Evolutionary conservation across 441 rosid genomes (phyloP).

Genomic region (Viola pubescens): DNA sequence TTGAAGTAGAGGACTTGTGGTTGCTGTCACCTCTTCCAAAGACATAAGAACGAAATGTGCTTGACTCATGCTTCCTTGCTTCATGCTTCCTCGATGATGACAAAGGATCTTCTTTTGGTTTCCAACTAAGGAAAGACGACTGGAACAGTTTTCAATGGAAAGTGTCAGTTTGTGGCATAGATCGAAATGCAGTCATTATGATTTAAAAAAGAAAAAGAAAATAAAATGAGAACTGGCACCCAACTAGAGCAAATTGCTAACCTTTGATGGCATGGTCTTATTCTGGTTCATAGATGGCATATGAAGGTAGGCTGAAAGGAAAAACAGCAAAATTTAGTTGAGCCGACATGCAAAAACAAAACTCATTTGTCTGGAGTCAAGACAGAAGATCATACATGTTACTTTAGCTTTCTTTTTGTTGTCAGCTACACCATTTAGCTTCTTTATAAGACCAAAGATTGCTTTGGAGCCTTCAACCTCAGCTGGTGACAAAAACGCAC

Average conservation of each 20-base stretch:
- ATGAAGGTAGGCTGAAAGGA: conserved; percentile 47
- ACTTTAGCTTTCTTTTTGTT: conserved; percentile 48
- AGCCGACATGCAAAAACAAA: conserved; percentile 9
- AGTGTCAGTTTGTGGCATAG: conserved; percentile 2
- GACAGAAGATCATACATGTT: conserved; percentile 40
- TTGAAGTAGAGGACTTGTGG: conserved; percentile 38
- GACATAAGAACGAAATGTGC: conserved; percentile 53
- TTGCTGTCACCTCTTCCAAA: conserved; percentile 75
- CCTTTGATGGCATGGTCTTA: conserved; percentile 48
- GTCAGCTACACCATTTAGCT: conserved; percentile 56
- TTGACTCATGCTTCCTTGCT: conserved; percentile 48
- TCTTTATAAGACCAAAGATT: conserved; percentile 63
- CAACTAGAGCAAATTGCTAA: conserved; percentile 24
- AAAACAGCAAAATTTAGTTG: conserved; percentile 2
- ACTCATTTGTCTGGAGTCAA: conserved; percentile 3
- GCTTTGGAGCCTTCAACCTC: conserved; percentile 53
- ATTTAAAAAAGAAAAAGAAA: background rate
- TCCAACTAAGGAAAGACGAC: conserved; percentile 74
- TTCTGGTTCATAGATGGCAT: conserved; percentile 40
- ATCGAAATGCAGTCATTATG: background rate
- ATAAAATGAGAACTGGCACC: background rate
- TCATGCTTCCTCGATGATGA: conserved; percentile 57
- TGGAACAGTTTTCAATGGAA: conserved; percentile 33
- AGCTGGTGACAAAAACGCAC: conserved; percentile 41
- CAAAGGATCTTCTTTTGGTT: conserved; percentile 32